phyloP scores from a whole-genome alignment of 257 asterid genomes.

The Plantago ovata region DNA sequence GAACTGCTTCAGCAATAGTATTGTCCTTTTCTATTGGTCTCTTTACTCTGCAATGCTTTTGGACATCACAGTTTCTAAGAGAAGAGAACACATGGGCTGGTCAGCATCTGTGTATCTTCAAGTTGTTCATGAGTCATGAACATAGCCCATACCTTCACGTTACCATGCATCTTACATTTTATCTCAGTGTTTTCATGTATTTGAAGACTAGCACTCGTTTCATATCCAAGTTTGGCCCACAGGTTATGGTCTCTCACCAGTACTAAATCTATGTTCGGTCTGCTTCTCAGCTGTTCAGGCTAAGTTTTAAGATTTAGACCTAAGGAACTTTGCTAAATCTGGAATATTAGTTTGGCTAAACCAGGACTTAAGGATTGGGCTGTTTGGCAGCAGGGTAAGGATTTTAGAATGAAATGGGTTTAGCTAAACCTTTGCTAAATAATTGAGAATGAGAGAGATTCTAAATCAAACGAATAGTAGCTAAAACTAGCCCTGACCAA shows the following conservation, averaged over 20 bases:
- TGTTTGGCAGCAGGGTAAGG: too few relatives aligned
- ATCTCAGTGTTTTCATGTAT: conserved; percentile 29
- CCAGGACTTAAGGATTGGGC: too few relatives aligned
- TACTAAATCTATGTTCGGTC: conserved; percentile 24
- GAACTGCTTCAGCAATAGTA: conserved; percentile 33
- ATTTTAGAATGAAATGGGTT: too few relatives aligned
- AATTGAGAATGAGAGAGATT: too few relatives aligned
- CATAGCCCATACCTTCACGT: conserved; percentile 60
- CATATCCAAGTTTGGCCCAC: conserved; percentile 17
- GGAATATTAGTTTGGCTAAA: too few relatives aligned
- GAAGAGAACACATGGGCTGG: conserved; percentile 49
- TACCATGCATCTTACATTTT: conserved; percentile 26
- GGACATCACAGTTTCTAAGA: conserved; percentile 34
- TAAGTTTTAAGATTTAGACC: too few relatives aligned
- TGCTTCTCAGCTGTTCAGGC: too few relatives aligned
- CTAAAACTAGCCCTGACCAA: too few relatives aligned
- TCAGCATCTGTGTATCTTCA: conserved; percentile 31
- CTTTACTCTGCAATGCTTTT: conserved; percentile 24
- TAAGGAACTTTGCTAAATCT: too few relatives aligned
- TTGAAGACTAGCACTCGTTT: conserved; percentile 27
- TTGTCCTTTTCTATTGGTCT: conserved; percentile 36
- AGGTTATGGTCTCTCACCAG: conserved; percentile 24
- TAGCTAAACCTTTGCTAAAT: too few relatives aligned
- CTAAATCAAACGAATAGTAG: too few relatives aligned
- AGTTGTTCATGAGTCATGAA: conserved; percentile 31